Conservation (phyloP, 2,329 filamentous ascomycete genomes). For the Aspergillus japonicus region DNA sequence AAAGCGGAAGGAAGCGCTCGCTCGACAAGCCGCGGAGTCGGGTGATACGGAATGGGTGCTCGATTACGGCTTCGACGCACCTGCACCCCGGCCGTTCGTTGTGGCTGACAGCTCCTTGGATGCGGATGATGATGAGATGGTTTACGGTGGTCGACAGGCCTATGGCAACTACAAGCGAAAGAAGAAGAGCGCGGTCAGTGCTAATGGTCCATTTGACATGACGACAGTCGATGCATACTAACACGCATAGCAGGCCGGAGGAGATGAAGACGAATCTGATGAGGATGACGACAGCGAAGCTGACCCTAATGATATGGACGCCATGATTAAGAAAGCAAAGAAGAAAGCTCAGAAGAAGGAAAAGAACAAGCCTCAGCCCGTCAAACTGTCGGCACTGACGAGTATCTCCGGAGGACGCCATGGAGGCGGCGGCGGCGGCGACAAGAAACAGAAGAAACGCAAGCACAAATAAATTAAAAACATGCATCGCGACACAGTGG, state of each 20-base stretch:
- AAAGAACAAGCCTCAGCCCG: conserved; percentile 16
- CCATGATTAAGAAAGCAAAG: conserved; percentile 21
- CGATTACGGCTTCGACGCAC: conserved; percentile 27
- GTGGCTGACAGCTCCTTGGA: conserved; percentile 36
- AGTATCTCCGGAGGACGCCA: conserved; percentile 33
- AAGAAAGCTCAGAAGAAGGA: conserved; percentile 18
- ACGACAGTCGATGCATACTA: neutral
- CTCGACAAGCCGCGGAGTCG: conserved; percentile 42
- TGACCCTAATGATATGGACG: conserved; percentile 15
- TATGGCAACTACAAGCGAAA: conserved; percentile 43
- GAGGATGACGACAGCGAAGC: conserved; percentile 17
- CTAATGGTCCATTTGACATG: conserved; percentile 19
- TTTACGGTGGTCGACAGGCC: conserved; percentile 34
- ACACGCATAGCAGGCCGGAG: conserved; percentile 6
- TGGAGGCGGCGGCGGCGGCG: conserved; percentile 7
- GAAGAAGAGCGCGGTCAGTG: conserved; percentile 23
- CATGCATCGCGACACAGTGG: neutral
- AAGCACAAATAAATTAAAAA: conserved; percentile 21
- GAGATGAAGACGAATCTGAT: conserved; percentile 11
- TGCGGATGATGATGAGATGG: conserved; percentile 29
- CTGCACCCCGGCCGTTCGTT: conserved; percentile 28
- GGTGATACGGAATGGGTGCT: conserved; percentile 48
- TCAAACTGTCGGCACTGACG: conserved; percentile 25
- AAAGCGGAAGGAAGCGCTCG: conserved; percentile 40
- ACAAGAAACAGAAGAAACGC: conserved; percentile 26